Evolutionary conservation across 2,329 filamentous ascomycete species (phyloP), one percentile per base, ranked within the genome.

Genomic region (Xylaria sp.): DNA sequence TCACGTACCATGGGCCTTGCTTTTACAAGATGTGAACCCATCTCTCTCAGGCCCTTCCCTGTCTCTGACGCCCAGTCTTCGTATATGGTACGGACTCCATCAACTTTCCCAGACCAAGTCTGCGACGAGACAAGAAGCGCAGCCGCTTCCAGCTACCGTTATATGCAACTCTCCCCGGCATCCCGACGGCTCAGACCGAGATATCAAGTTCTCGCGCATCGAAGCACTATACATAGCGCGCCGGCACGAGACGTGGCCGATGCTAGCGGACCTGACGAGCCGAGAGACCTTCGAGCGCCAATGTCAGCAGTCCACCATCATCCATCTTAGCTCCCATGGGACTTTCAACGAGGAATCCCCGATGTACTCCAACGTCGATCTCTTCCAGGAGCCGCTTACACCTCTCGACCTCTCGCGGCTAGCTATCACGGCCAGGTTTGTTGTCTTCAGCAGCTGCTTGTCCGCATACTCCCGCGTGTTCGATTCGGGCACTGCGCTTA

Each of bases 11-110:
- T 69, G 63, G 67, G 63, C 63, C 38, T 51, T 69, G 15, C 67
- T 69, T 51, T 42, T 66, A 17, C 63, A 66, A 48, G 38, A 20
- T 13, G 38, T 66, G 2, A 31, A 56, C n/a, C 44, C 63, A 15
- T 28, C 63, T 26, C 44, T 15, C 26, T n/a, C 53, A 36, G 38
- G 33, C 36, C 59, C 65, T 48, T 67, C 65, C 9, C n/a, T 67
- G 31, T 70, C 68, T 26, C n/a, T 70, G 33, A 61, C 67, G 48
- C 66, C 68, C 33, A 70, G 68, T 56, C 62, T 68, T 33, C 58
- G 65, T 4, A 68, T 70, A 59, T 70, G 68, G 65, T 70, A 70
- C 31, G 65, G 68, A 4, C 65, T 65, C 26, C 65, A 67, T 44
- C 60, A 63, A 23, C 61, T 67, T 44, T 64, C 61, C 11, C 57